A percentile compares a stretch with the other conserved stretches of the same genome.
These are phyloP conservation scores for Monilinia aucupariae DNA, from an alignment of 2,329 filamentous ascomycete species.

Conservation along the genomic window DNA sequence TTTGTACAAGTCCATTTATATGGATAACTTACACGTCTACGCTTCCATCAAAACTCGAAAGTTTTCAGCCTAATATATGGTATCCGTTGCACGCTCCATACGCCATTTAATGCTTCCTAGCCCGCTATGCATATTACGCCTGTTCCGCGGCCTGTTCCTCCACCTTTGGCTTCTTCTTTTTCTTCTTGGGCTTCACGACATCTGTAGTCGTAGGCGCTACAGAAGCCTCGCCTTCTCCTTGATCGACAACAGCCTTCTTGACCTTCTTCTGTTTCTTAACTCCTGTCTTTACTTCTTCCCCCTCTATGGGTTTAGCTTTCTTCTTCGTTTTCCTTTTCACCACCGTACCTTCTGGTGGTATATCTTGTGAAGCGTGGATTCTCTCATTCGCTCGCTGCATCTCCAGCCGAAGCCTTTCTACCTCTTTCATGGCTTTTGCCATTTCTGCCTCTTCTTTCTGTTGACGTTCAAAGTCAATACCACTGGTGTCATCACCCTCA, in stretches of 20 bases:
- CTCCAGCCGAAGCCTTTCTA: conserved; percentile 78
- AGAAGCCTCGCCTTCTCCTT: conserved; percentile 24
- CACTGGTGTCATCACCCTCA: conserved; percentile 43
- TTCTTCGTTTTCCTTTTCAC: conserved; percentile 57
- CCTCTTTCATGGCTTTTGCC: conserved; percentile 79
- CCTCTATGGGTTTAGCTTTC: conserved; percentile 34
- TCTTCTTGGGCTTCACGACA: conserved; percentile 42
- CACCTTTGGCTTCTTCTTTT: conserved; percentile 38
- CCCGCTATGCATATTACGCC: conserved; percentile 15
- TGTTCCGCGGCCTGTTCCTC: conserved; percentile 19
- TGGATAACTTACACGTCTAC: not conserved
- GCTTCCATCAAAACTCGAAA: conserved; percentile 1
- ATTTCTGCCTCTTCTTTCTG: conserved; percentile 82
- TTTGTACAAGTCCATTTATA: not conserved
- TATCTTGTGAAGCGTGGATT: conserved; percentile 65
- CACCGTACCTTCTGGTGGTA: conserved; percentile 53
- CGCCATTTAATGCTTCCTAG: conserved; percentile 17
- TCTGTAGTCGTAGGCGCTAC: conserved; percentile 17
- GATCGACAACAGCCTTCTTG: conserved; percentile 34
- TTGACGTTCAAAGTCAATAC: conserved; percentile 58
- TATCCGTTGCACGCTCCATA: conserved; percentile 15
- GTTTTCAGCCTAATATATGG: not conserved
- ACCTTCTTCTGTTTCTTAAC: conserved; percentile 49
- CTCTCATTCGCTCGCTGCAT: conserved; percentile 81
- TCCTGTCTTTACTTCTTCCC: conserved; percentile 19